Evolutionary conservation across 208 protist genomes (phyloP).

Genomic region (Angomonas deanei): DNA sequence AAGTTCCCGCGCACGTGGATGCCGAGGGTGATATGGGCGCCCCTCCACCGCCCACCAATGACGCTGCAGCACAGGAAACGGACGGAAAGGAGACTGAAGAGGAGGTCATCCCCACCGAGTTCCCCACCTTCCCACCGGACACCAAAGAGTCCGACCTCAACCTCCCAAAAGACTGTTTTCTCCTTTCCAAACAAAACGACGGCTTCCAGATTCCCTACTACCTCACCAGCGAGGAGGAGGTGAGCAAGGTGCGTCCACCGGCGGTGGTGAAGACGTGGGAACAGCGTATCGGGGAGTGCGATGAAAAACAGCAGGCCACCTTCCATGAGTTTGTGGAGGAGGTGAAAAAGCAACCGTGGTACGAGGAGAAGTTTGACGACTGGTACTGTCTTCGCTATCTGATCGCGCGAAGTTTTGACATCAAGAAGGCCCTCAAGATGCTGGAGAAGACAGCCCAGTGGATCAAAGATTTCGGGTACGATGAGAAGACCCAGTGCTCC

Average conservation of each 20-base stretch:
- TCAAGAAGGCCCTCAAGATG: constrained; percentile 57
- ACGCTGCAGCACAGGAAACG: background rate
- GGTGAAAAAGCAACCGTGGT: constrained; percentile 51
- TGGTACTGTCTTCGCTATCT: constrained; percentile 74
- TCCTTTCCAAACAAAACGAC: constrained; percentile 64
- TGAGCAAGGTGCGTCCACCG: constrained; percentile 59
- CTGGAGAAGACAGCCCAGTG: constrained; percentile 66
- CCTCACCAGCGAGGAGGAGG: constrained; percentile 43
- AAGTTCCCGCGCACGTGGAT: no score
- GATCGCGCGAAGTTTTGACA: constrained; percentile 57
- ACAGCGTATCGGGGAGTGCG: constrained; percentile 52
- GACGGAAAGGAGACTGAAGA: background rate
- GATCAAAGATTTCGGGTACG: constrained; percentile 44
- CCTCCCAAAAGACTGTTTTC: constrained; percentile 56
- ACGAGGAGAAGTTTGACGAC: constrained; percentile 40
- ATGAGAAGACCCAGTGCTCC: constrained; percentile 47
- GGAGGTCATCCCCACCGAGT: background rate
- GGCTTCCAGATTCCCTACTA: constrained; percentile 80
- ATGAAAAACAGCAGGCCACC: constrained; percentile 24
- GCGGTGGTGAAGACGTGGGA: constrained; percentile 72
- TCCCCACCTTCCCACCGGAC: background rate
- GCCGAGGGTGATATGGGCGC: no score
- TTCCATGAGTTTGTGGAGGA: constrained; percentile 29
- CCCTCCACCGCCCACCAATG: background rate
- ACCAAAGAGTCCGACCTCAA: constrained; percentile 15